Evolutionary conservation across 23 red algal genomes (phyloP), one percentile per base, ranked within the genome.

Genomic region (Gracilaria gracilis): DNA sequence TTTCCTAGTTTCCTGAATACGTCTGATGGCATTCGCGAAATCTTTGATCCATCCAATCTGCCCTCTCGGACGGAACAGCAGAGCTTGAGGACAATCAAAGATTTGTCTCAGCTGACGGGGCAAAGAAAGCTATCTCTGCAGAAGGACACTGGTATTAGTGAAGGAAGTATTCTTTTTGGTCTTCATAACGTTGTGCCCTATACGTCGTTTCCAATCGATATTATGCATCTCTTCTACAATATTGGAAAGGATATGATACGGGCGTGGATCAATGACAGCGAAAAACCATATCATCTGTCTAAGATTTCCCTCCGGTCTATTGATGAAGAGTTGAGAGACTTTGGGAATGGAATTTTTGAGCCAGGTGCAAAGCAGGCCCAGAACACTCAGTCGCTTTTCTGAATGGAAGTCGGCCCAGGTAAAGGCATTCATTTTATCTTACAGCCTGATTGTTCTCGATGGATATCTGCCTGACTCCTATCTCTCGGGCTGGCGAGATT

Each of bases 181-280:
- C 36, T 44, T 16, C 71, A 13, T 33, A 76, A 76, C 32, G 9
- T 76, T 38, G 8, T 76, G 15, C 15, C 71, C 9, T 76, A 76
- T 35, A 76, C 8, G 36, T 76, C 71, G 5, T 76, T 76, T 51
- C 71, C 71, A 11, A 76, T 39, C 24, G 71, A 76, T 32, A 76
- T 76, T 38, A 76, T 76, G 71, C 71, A 34, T 39, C n/a, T 76
- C 9, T 76, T 76, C 71, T 38, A 76, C 8, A 76, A 76, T n/a
- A 76, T 76, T 39, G 36, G 38, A 5, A 76, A 76, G 32, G 71
- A 76, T 35, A 12, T 39, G n/a, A 48, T 76, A 7, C 36, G 46
- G 6, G 12, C n/a, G 23, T 76, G 71, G 71, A 9, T 44, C n/a
- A 9, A 51, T 9, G 19, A 7, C n/a, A 24, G 71, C n/a, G n/a